Evolutionary conservation across 2,329 filamentous ascomycete genomes (phyloP), one percentile per base, ranked within the genome.

Genomic region (Passalora sequoiae): DNA sequence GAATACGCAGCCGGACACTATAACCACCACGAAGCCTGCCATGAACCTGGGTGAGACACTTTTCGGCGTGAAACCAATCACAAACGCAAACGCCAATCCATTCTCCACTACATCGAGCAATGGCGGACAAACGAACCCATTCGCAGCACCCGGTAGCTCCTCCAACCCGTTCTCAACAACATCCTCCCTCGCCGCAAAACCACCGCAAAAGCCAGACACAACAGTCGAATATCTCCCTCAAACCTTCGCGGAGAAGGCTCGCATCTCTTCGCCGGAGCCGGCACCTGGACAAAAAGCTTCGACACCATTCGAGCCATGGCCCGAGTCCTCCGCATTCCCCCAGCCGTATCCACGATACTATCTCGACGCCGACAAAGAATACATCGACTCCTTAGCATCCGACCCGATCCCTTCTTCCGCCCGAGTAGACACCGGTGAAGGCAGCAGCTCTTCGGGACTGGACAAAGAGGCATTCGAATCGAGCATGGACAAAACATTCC

Each of bases 281-380:
- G 64, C 24, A 52, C 57, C 57, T 2, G n/a, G n/a, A n/a, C 41
- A 49, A 17, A 46, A 44, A 47, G 56, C 47, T 32, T 47, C 35
- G 46, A 63, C 50, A 60, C 22, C 69, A 58, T 22, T 48, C 1
- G 78, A 88, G 54, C 83, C 87, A 6, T 97, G 89, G 89, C 91
- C 91, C 0, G 61, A 75, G 9, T 68, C 73, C 28, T 72, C 78
- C 1, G 67, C 74, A 0, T 83, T 86, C 54, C 85, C 87, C 0
- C 49, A 72, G 1, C 72, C 88, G 0, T 97, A 89, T 66, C 84
- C 87, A 1, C 69, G 77, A 21, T 85, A 84, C 60, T 86, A 88
- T 69, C 74, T 83, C 38, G 92, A 97, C 56, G 91, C 91, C 39
- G 91, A 95, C 60, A 94, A 87, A 67, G 92, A 98, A 66, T 86